A percentile compares a stretch with the other conserved stretches of the same genome.
Evolutionary conservation across 495 filamentous ascomycete species (phyloP).

Genomic region (Aspergillus panamensis): DNA sequence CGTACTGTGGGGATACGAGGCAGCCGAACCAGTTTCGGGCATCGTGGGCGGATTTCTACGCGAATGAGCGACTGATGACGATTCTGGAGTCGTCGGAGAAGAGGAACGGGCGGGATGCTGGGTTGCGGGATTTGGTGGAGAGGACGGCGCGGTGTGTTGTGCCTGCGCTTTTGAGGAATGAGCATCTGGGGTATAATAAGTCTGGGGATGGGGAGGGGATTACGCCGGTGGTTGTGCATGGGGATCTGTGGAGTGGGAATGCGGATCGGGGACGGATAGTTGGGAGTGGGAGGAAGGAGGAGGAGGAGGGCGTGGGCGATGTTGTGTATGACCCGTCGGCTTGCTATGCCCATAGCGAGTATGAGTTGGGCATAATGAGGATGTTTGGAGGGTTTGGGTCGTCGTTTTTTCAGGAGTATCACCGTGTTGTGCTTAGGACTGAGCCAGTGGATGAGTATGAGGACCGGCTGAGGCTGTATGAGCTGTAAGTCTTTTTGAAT

Average conservation of each 20-base stretch:
- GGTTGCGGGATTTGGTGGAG: conserved; percentile 60
- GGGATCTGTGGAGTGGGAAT: conserved; percentile 91
- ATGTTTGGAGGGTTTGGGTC: conserved; percentile 91
- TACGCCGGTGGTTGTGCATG: conserved; percentile 77
- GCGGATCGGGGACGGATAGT: conserved; percentile 62
- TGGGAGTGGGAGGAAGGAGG: conserved; percentile 29
- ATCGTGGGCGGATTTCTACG: conserved; percentile 83
- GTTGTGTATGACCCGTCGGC: conserved; percentile 80
- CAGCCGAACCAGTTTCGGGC: conserved; percentile 69
- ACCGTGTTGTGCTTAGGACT: conserved; percentile 66
- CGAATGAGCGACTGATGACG: conserved; percentile 63
- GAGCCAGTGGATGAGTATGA: conserved; percentile 83
- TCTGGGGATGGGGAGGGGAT: conserved; percentile 46
- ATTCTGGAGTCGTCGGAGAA: conserved; percentile 56
- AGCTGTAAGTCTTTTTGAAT: conserved; percentile 57
- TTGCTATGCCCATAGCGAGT: conserved; percentile 84
- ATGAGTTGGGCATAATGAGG: conserved; percentile 87
- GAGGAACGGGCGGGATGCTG: conserved; percentile 60
- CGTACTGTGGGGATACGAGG: conserved; percentile 78
- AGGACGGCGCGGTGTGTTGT: conserved; percentile 59
- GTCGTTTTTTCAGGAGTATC: conserved; percentile 72
- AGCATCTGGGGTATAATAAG: conserved; percentile 55
- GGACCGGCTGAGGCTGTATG: conserved; percentile 75
- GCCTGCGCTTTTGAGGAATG: conserved; percentile 65
- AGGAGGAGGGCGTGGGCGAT: conserved; percentile 61